These are phyloP conservation scores for Monosporascus cannonballus DNA, from an alignment of 2,329 filamentous ascomycete genomes.

Conservation along the genomic window DNA sequence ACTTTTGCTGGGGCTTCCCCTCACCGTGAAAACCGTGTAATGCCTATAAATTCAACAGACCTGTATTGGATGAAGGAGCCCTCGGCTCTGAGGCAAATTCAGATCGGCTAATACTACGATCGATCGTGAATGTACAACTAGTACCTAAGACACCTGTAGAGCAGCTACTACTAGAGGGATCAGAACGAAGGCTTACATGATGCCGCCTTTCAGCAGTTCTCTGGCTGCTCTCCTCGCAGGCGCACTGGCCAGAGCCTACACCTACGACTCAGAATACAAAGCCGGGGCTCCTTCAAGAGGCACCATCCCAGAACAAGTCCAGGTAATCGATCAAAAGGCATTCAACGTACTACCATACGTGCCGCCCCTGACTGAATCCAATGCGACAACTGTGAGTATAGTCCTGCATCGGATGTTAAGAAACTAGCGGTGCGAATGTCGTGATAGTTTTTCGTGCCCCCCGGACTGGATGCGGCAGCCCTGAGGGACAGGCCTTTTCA, in stretches of 20 bases:
- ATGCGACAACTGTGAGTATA: constrained; percentile 29
- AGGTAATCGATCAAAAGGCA: constrained; percentile 36
- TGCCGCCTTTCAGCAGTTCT: constrained; percentile 11
- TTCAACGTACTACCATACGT: constrained; percentile 37
- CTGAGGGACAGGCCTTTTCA: constrained; percentile 35
- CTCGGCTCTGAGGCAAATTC: no score
- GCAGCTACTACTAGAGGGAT: background rate
- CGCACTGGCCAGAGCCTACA: constrained; percentile 10
- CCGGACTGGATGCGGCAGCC: constrained; percentile 32
- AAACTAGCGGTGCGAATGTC: constrained; percentile 3
- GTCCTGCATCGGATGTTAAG: background rate
- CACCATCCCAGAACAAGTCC: constrained; percentile 29
- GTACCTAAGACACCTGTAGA: no score
- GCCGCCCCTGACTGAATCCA: constrained; percentile 28
- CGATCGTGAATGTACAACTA: no score
- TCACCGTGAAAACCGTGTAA: no score
- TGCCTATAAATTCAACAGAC: no score
- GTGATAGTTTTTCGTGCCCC: constrained; percentile 35
- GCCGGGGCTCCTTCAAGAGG: constrained; percentile 2
- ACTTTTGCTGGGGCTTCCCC: no score
- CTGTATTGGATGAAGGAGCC: no score
- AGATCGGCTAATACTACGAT: no score
- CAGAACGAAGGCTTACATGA: constrained; percentile 8
- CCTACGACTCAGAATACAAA: constrained; percentile 1
- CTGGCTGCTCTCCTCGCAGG: constrained; percentile 12